Conservation (phyloP, 768 basidiomycete genomes). For the Brasilioporus rufonigricans region DNA sequence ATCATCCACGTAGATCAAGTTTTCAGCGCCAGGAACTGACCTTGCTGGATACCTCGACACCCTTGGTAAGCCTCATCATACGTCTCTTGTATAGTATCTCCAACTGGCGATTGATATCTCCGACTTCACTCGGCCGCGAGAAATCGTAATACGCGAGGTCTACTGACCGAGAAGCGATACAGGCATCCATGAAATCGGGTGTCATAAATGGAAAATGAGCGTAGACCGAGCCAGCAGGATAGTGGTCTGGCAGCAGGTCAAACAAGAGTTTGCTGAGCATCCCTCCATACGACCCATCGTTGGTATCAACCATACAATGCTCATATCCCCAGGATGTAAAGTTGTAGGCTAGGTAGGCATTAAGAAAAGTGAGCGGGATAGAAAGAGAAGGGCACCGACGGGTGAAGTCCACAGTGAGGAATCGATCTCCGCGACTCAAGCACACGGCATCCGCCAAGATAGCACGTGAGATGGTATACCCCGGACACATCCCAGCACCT, state of each 20-base stretch:
- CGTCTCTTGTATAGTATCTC: conserved; percentile 14
- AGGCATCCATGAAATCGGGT: conserved; percentile 44
- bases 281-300: conserved; percentile 75
- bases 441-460: conserved; percentile 79
- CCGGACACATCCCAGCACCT: conserved; percentile 78
- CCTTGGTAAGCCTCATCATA: conserved; percentile 16
- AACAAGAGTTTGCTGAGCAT: conserved; percentile 73
- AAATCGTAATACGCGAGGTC: conserved; percentile 53
- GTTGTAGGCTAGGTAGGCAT: conserved; percentile 54
- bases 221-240: conserved; percentile 61
- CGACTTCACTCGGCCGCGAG: conserved; percentile 42
- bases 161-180: conserved; percentile 37
- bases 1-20: neutral
- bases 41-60: conserved; percentile 2
- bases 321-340: conserved; percentile 78
- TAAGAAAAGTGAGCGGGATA: neutral
- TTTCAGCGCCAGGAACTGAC: conserved; percentile 4
- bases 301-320: conserved; percentile 60
- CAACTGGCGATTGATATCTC: neutral
- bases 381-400: conserved; percentile 42
- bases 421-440: conserved; percentile 76
- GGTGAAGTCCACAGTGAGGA: conserved; percentile 73
- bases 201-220: conserved; percentile 82
- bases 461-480: conserved; percentile 82
- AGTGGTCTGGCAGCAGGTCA: conserved; percentile 67